These are phyloP conservation scores for Vanrija humicola DNA, from an alignment of 1,284 basidiomycete genomes.

Conservation along the genomic window DNA sequence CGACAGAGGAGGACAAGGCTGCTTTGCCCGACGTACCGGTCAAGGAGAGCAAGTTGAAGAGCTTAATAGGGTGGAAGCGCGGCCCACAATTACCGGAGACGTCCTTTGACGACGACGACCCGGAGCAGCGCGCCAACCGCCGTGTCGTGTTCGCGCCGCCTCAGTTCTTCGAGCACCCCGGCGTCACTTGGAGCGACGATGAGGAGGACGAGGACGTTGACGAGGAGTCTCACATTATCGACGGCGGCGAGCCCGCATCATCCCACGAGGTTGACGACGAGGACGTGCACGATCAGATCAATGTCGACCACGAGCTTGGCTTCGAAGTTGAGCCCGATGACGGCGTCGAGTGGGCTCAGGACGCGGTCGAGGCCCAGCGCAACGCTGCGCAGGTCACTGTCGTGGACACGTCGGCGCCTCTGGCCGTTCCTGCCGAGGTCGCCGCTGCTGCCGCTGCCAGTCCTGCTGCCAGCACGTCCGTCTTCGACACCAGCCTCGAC, in stretches of 20 bases:
- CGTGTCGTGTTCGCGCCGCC: slow-evolving; percentile 52
- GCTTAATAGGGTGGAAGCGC: slow-evolving; percentile 29
- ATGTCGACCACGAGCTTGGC: slow-evolving; percentile 4
- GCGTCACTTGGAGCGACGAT: slow-evolving; percentile 64
- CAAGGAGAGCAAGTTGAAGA: slow-evolving; percentile 26
- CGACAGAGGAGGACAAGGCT: slow-evolving; percentile 32
- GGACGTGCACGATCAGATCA: slow-evolving; percentile 10
- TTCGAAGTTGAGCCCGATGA: slow-evolving; percentile 51
- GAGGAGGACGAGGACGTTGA: slow-evolving; percentile 57
- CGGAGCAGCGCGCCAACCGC: slow-evolving; percentile 22
- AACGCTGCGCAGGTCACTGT: slow-evolving; percentile 26
- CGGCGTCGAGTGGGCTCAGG: slow-evolving; percentile 53
- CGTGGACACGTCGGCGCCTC: slow-evolving; percentile 6
- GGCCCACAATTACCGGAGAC: neutral
- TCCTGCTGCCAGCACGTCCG: neutral
- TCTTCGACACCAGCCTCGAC: neutral
- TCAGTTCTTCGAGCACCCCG: slow-evolving; percentile 54
- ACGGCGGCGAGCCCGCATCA: slow-evolving; percentile 46
- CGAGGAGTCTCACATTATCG: slow-evolving; percentile 66
- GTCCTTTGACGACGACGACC: slow-evolving; percentile 9
- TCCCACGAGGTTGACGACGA: slow-evolving; percentile 15
- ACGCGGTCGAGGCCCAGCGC: slow-evolving; percentile 46
- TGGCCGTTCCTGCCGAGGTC: neutral
- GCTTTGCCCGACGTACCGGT: slow-evolving; percentile 9
- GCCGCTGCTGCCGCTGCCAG: slow-evolving; percentile 5